Conservation (phyloP, 2,329 filamentous ascomycete genomes). For the Microsporum canis region DNA sequence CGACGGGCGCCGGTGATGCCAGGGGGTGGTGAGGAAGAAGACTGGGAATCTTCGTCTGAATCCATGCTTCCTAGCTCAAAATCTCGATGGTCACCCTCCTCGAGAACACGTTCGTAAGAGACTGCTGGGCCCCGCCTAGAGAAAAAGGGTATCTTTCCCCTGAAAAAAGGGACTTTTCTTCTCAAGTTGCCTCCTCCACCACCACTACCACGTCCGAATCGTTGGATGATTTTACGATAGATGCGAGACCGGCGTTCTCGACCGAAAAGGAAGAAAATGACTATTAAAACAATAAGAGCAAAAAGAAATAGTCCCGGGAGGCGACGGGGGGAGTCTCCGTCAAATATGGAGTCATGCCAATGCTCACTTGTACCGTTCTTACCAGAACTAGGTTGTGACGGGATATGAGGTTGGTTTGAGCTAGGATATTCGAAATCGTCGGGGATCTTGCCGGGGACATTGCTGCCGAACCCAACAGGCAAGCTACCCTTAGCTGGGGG, state of each 20-base stretch:
- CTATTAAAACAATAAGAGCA: constrained; percentile 57
- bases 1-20: constrained; percentile 22
- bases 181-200: constrained; percentile 18
- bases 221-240: constrained; percentile 42
- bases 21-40: constrained; percentile 46
- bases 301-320: constrained; percentile 68
- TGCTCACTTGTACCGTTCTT: constrained; percentile 35
- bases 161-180: constrained; percentile 44
- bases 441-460: constrained; percentile 53
- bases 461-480: constrained; percentile 88
- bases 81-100: constrained; percentile 57
- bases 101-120: constrained; percentile 72
- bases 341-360: constrained; percentile 53
- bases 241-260: constrained; percentile 59
- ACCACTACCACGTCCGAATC: constrained; percentile 30
- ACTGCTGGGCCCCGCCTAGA: constrained; percentile 27
- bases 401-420: constrained; percentile 37
- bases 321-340: constrained; percentile 54
- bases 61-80: constrained; percentile 65
- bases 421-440: constrained; percentile 62
- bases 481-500: constrained; percentile 51
- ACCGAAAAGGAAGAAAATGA: constrained; percentile 64
- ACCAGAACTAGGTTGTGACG: constrained; percentile 23
- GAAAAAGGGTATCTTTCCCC: constrained; percentile 34
- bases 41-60: constrained; percentile 51